Conservation (phyloP, 495 filamentous ascomycete genomes). For the Lepraria neglecta region DNA sequence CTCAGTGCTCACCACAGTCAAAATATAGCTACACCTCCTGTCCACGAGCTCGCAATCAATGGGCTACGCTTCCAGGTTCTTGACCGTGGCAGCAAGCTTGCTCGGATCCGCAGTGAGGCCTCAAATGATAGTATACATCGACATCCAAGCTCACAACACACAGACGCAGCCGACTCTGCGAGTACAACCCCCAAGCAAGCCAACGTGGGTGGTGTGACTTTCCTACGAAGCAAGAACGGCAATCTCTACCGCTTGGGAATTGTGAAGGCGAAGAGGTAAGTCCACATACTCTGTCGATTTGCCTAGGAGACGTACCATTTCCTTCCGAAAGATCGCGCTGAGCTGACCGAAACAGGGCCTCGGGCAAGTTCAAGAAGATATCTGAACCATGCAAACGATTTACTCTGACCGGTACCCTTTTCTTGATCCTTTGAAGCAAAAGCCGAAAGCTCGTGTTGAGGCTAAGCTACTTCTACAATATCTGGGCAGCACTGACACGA, state of each 20-base stretch:
- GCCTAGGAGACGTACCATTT: not conserved
- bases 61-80: slow-evolving; percentile 70
- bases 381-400: slow-evolving; percentile 82
- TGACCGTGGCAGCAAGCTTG: slow-evolving; percentile 78
- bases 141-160: slow-evolving; percentile 40
- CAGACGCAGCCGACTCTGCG: slow-evolving; percentile 58
- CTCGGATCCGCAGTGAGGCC: slow-evolving; percentile 63
- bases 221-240: slow-evolving; percentile 83
- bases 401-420: slow-evolving; percentile 78
- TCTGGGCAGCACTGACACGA: slow-evolving; percentile 24
- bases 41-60: slow-evolving; percentile 66
- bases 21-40: slow-evolving; percentile 32
- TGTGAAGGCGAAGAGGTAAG: slow-evolving; percentile 62
- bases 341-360: slow-evolving; percentile 21
- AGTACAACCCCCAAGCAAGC: slow-evolving; percentile 73
- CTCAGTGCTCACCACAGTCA: slow-evolving; percentile 10
- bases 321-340: not conserved
- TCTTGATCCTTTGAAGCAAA: slow-evolving; percentile 26
- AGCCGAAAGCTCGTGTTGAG: slow-evolving; percentile 7
- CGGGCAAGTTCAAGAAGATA: slow-evolving; percentile 52
- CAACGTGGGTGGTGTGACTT: slow-evolving; percentile 72
- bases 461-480: slow-evolving; percentile 4
- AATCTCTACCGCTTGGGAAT: slow-evolving; percentile 77
- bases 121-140: not conserved
- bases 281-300: slow-evolving; percentile 2